Percentiles rank a stretch among this genome's conserved stretches.
phyloP scores from a whole-genome alignment of 2,329 filamentous ascomycete genomes.

The Paecilomyces niveus region DNA sequence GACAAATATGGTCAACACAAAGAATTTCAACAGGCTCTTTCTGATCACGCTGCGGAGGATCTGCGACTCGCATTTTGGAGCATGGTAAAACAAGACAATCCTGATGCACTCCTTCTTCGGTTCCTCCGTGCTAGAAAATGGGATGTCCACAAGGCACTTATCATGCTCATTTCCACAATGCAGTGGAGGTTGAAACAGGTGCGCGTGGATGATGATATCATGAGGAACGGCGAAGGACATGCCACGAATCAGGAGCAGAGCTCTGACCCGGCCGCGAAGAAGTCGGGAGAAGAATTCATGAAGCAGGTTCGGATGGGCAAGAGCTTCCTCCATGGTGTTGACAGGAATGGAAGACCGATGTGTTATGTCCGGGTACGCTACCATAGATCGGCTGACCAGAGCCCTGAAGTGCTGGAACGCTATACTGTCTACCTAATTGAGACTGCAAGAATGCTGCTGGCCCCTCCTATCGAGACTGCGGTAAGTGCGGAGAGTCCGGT shows the following conservation, averaged over 20 bases:
- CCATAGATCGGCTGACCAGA: conserved; percentile 76
- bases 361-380: conserved; percentile 77
- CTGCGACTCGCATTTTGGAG: conserved; percentile 79
- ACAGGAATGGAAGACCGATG: conserved; percentile 78
- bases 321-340: conserved; percentile 81
- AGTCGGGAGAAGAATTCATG: conserved; percentile 69
- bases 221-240: conserved; percentile 64
- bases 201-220: conserved; percentile 83
- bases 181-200: conserved; percentile 80
- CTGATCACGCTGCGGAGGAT: conserved; percentile 67
- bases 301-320: conserved; percentile 82
- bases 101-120: conserved; percentile 73
- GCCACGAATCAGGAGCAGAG: conserved; percentile 57
- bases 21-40: conserved; percentile 74
- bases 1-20: conserved; percentile 93
- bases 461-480: conserved; percentile 79
- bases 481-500: conserved; percentile 47
- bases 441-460: conserved; percentile 77
- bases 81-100: conserved; percentile 93
- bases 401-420: conserved; percentile 70
- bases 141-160: conserved; percentile 85
- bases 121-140: conserved; percentile 89
- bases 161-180: conserved; percentile 93
- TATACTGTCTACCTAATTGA: conserved; percentile 95
- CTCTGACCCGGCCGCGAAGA: conserved; percentile 55